A percentile compares a stretch with the other conserved stretches of the same genome.
These are phyloP conservation scores for Calonectria leucothoes DNA, from an alignment of 2,329 filamentous ascomycete species.

Conservation along the genomic window DNA sequence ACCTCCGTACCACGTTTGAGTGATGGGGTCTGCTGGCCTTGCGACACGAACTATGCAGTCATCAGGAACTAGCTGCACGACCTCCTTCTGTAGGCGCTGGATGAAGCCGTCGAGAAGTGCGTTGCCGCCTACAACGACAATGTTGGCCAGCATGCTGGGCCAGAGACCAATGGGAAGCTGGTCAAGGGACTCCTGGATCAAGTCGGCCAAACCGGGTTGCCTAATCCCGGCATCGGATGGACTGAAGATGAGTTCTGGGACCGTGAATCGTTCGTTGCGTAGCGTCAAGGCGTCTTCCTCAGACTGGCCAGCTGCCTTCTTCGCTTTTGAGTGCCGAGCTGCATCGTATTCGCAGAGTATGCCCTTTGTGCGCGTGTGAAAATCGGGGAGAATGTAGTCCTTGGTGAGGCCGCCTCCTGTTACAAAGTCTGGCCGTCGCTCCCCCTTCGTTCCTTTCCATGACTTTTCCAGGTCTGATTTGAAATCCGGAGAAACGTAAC, in stretches of 20 bases:
- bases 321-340: conserved; percentile 64
- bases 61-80: conserved; percentile 77
- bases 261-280: conserved; percentile 90
- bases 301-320: conserved; percentile 55
- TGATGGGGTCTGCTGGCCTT: conserved; percentile 77
- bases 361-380: conserved; percentile 70
- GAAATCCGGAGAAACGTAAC: conserved; percentile 86
- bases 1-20: conserved; percentile 88
- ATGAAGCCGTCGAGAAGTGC: conserved; percentile 84
- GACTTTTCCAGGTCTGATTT: conserved; percentile 79
- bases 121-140: conserved; percentile 90
- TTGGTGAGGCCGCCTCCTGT: conserved; percentile 75
- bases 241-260: conserved; percentile 90
- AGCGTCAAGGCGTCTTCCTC: conserved; percentile 86
- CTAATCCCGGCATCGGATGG: conserved; percentile 87
- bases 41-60: conserved; percentile 83
- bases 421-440: conserved; percentile 62
- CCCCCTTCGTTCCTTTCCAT: conserved; percentile 81
- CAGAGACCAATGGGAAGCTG: conserved; percentile 84
- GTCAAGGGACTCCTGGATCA: conserved; percentile 83
- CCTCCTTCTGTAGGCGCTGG: conserved; percentile 79
- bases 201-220: conserved; percentile 83
- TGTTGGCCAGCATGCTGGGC: conserved; percentile 85
- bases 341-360: conserved; percentile 83
- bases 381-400: conserved; percentile 93